Evolutionary conservation across 305 asterid genomes (phyloP).

Genomic region (Ilex paraguariensis): DNA sequence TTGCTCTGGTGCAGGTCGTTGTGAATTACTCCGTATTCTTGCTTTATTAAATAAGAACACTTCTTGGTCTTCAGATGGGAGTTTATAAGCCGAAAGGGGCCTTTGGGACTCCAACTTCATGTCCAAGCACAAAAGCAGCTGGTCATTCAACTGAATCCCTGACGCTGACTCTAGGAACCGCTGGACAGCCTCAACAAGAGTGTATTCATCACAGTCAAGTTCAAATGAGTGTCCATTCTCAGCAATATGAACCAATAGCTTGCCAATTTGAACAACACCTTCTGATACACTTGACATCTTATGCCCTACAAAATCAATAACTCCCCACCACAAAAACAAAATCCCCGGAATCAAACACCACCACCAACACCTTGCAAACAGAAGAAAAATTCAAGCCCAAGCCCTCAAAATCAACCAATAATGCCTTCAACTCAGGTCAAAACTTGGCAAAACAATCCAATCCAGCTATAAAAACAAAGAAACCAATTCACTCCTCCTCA

Average conservation of each 20-base stretch:
- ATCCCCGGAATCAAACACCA: constrained; percentile 1
- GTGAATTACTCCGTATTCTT: constrained; percentile 74
- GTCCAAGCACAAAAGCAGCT: constrained; percentile 87
- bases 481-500: not conserved
- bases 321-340: constrained; percentile 11
- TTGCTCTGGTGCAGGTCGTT: constrained; percentile 58
- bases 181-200: constrained; percentile 73
- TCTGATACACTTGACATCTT: constrained; percentile 52
- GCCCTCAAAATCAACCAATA: not conserved
- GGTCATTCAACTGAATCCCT: constrained; percentile 62
- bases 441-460: not conserved
- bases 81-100: constrained; percentile 67
- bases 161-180: constrained; percentile 51
- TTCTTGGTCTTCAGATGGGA: constrained; percentile 70
- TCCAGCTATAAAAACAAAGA: not conserved
- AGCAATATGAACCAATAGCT: constrained; percentile 73
- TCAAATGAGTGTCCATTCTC: constrained; percentile 86
- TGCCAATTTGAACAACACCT: constrained; percentile 64
- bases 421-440: not conserved
- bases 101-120: constrained; percentile 75
- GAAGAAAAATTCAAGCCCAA: not conserved
- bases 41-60: constrained; percentile 80
- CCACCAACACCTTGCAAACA: constrained; percentile 1
- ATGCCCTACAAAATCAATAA: constrained; percentile 5
- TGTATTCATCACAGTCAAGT: constrained; percentile 62